Evolutionary conservation across 208 protist genomes (phyloP).

Genomic region (Wallacemonas rigidus): DNA sequence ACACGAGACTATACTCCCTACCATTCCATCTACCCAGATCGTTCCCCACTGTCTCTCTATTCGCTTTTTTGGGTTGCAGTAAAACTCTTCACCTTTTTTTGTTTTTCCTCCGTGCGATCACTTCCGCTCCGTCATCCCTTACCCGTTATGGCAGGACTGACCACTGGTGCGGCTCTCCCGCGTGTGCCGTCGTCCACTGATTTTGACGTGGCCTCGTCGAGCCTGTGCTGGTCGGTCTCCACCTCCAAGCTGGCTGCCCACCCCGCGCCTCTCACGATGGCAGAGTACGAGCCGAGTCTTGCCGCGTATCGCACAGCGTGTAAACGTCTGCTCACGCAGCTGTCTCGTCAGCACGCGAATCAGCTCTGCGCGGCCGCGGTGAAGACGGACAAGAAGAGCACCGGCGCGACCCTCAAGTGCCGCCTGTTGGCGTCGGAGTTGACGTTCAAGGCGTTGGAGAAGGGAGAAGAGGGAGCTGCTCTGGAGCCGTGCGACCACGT

Average conservation of each 20-base stretch:
- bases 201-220: neutral
- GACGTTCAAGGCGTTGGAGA: neutral
- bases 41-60: no score
- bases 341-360: neutral
- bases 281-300: neutral
- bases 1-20: no score
- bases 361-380: neutral
- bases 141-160: neutral
- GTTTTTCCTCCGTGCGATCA: no score
- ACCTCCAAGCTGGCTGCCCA: neutral
- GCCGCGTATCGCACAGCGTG: constrained; percentile 2
- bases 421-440: neutral
- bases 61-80: no score
- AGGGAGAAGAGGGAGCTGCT: neutral
- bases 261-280: neutral
- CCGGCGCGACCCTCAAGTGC: constrained; percentile 1
- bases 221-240: neutral
- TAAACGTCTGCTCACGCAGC: neutral
- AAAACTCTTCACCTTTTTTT: no score
- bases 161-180: neutral
- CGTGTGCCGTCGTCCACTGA: neutral
- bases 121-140: no score
- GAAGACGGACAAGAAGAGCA: neutral
- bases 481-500: neutral
- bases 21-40: no score